phyloP scores from a whole-genome alignment of 345 rosid genomes.

The Eucalyptus urophylla region DNA sequence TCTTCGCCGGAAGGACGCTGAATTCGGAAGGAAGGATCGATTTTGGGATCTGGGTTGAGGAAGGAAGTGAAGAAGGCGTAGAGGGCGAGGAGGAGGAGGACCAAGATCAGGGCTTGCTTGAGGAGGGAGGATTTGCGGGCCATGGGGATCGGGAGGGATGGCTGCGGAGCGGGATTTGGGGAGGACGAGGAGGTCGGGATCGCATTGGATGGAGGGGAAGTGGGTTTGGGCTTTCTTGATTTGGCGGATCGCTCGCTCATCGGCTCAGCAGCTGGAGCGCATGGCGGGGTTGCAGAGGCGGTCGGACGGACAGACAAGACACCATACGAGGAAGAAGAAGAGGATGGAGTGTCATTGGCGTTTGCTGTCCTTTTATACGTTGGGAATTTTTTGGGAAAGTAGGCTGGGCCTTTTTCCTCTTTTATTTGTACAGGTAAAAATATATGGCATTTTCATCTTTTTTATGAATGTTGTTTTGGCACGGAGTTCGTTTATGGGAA shows the following conservation, averaged over 20 bases:
- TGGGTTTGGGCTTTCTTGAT: background rate
- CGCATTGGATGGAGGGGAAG: background rate
- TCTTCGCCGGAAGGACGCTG: background rate
- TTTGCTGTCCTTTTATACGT: background rate
- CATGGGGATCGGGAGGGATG: conserved; percentile 3
- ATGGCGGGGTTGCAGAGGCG: background rate
- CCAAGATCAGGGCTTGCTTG: conserved; percentile 35
- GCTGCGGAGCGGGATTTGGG: background rate
- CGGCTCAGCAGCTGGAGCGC: background rate
- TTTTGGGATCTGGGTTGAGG: conserved; percentile 20
- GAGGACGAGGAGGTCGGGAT: background rate
- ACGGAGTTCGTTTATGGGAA: background rate
- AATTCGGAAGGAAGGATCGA: conserved; percentile 8
- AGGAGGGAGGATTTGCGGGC: conserved; percentile 78
- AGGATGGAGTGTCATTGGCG: background rate
- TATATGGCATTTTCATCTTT: background rate
- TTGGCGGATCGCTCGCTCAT: conserved; percentile 7
- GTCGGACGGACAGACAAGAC: background rate
- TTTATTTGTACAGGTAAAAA: background rate
- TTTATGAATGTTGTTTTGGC: background rate
- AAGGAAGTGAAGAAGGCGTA: conserved; percentile 55
- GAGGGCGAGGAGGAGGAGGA: conserved; percentile 40
- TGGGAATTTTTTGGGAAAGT: background rate
- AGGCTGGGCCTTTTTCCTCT: background rate
- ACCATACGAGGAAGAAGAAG: background rate